Evolutionary conservation across 177 flowering plant genomes (phyloP).

Genomic region (Vitis hybrid): DNA sequence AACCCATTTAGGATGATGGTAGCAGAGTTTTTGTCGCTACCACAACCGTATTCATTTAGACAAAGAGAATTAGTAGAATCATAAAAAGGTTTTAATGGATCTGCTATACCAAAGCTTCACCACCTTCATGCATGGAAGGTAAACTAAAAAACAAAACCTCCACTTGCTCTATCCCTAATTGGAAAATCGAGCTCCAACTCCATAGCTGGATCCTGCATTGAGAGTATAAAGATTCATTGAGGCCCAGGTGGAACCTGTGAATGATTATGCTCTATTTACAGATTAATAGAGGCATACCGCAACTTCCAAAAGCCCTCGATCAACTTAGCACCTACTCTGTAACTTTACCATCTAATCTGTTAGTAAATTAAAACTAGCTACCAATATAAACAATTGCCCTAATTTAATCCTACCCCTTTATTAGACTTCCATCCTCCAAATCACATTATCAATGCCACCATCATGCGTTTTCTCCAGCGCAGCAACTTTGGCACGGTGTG

Average conservation of each 20-base stretch:
- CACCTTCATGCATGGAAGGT: constrained; percentile 30
- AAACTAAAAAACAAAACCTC: constrained; percentile 39
- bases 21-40: constrained; percentile 22
- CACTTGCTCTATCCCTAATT: constrained; percentile 29
- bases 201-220: constrained; percentile 45
- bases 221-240: constrained; percentile 40
- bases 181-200: constrained; percentile 50
- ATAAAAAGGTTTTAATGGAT: constrained; percentile 22
- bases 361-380: constrained; percentile 28
- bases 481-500: constrained; percentile 50
- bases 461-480: constrained; percentile 44
- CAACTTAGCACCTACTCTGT: constrained; percentile 19
- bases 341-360: constrained; percentile 20
- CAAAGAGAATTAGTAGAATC: constrained; percentile 13
- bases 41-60: constrained; percentile 12
- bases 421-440: constrained; percentile 49
- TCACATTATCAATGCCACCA: constrained; percentile 22
- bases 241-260: constrained; percentile 33
- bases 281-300: constrained; percentile 37
- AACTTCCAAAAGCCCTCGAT: constrained; percentile 16
- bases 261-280: constrained; percentile 48
- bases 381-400: constrained; percentile 44
- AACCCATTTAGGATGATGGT: constrained; percentile 6
- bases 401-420: constrained; percentile 17
- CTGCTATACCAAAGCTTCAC: constrained; percentile 31